Evolutionary conservation across 1,284 basidiomycete genomes (phyloP), one percentile per base, ranked within the genome.

Genomic region (Marasmius oreades): DNA sequence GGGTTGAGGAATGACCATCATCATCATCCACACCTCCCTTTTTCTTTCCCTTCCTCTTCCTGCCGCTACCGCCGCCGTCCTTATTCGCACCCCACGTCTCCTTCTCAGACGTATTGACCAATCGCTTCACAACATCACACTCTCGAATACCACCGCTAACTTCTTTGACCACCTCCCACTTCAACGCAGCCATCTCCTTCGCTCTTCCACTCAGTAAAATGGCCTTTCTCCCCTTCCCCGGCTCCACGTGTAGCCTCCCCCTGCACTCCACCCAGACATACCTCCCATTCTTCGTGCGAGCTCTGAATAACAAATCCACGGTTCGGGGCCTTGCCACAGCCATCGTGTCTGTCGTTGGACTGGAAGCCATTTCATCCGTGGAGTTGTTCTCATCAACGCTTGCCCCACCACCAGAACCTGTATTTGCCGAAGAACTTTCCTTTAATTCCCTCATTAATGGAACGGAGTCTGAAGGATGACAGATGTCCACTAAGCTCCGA

Each of bases 361-460:
- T 16, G 43, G 50, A 45, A 2, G 58, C 16, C 12, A 24, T 6
- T 22, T 52, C 28, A 42, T 56, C 36, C 43, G 23, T 36, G 18
- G 36, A 28, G 6, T 33, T 45, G 16, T 28, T 33, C 18, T 43
- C 34, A 7, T 48, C n/a, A 23, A 43, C 43, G n/a, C 39, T 18
- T 5, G 11, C 34, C 5, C 50, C 36, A 14, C 45, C 23, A 1
- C 57, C 50, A 23, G 62, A 59, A 44, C 65, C 57, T 14, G 67
- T 67, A 14, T 10, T 5, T 20, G 70, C 73, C 7, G 77, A 67
- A 28, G 80, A 83, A 31, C 81, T 79, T 65, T 97, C 95, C 71
- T 98, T 98, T 60, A 98, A 79, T 73, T 96, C 93, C 44, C 95
- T 84, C 81, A 93, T 90, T 61, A 97, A 82, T 0, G 94, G 93